Evolutionary conservation across 2,329 filamentous ascomycete genomes (phyloP).

Genomic region (Pseudogymnoascus pannorum): DNA sequence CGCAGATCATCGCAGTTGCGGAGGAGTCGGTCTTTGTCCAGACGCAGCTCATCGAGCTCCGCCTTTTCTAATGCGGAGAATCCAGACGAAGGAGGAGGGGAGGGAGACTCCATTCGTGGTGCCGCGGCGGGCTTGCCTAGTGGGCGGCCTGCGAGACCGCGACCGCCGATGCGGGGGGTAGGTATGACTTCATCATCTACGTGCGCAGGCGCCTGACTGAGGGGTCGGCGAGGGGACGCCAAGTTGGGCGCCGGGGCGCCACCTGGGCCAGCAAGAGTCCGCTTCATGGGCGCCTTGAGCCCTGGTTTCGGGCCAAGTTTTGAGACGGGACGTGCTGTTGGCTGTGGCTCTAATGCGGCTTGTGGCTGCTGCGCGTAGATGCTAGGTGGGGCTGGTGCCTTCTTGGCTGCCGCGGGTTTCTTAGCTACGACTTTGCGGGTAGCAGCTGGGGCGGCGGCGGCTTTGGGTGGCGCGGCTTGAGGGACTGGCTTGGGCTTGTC

Average conservation of each 20-base stretch:
- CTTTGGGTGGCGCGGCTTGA: conserved; percentile 51
- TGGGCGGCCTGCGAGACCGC: conserved; percentile 78
- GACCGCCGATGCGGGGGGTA: conserved; percentile 39
- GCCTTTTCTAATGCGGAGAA: conserved; percentile 75
- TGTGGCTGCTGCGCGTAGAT: conserved; percentile 36
- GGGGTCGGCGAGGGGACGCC: conserved; percentile 41
- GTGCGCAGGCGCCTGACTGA: conserved; percentile 42
- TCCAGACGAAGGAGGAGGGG: conserved; percentile 51
- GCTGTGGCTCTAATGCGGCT: conserved; percentile 48
- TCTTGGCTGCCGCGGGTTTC: conserved; percentile 40
- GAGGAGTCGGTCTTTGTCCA: conserved; percentile 71
- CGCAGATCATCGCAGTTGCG: conserved; percentile 73
- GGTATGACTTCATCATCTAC: conserved; percentile 48
- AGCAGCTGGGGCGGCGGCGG: conserved; percentile 34
- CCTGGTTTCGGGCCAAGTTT: conserved; percentile 52
- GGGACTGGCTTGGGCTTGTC: conserved; percentile 80
- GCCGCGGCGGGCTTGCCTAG: conserved; percentile 64
- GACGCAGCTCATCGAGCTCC: conserved; percentile 83
- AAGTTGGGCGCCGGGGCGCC: conserved; percentile 29
- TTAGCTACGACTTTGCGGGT: conserved; percentile 38
- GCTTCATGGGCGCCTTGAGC: conserved; percentile 54
- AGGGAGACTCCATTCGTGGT: conserved; percentile 41
- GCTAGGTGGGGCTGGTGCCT: conserved; percentile 35
- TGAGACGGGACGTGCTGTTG: conserved; percentile 45
- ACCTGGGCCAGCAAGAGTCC: conserved; percentile 41